phyloP scores from a whole-genome alignment of 441 rosid species.

The Jatropha podagrica region DNA sequence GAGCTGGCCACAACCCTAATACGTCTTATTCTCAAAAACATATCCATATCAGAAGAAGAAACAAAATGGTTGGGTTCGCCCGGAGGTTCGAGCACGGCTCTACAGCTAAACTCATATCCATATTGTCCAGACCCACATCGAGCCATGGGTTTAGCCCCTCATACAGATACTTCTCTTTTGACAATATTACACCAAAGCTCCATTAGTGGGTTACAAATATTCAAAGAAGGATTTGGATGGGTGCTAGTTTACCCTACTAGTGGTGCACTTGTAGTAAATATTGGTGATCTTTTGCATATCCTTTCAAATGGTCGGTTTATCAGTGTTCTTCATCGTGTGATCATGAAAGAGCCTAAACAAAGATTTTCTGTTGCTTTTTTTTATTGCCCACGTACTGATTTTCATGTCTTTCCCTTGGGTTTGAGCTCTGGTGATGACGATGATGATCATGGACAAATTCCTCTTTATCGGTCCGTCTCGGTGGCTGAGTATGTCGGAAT shows the following conservation, averaged over 20 bases:
- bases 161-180: slow-evolving; percentile 74
- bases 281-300: slow-evolving; percentile 78
- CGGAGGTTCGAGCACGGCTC: slow-evolving; percentile 42
- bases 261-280: slow-evolving; percentile 61
- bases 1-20: slow-evolving; percentile 56
- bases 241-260: slow-evolving; percentile 55
- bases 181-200: slow-evolving; percentile 66
- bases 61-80: slow-evolving; percentile 46
- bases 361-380: slow-evolving; percentile 67
- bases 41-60: slow-evolving; percentile 44
- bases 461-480: slow-evolving; percentile 35
- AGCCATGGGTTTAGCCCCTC: slow-evolving; percentile 90
- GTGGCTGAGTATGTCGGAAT: slow-evolving; percentile 39
- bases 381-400: slow-evolving; percentile 50
- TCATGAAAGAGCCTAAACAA: slow-evolving; percentile 48
- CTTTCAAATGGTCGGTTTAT: slow-evolving; percentile 60
- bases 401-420: slow-evolving; percentile 31
- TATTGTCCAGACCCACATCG: slow-evolving; percentile 73
- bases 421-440: neutral
- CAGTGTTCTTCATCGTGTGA: slow-evolving; percentile 70
- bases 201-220: slow-evolving; percentile 61
- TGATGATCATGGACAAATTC: slow-evolving; percentile 10
- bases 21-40: slow-evolving; percentile 51
- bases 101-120: slow-evolving; percentile 79
- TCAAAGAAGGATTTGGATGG: slow-evolving; percentile 62